phyloP scores from a whole-genome alignment of 306 rosid genomes.

The Cyamopsis tetragonoloba region DNA sequence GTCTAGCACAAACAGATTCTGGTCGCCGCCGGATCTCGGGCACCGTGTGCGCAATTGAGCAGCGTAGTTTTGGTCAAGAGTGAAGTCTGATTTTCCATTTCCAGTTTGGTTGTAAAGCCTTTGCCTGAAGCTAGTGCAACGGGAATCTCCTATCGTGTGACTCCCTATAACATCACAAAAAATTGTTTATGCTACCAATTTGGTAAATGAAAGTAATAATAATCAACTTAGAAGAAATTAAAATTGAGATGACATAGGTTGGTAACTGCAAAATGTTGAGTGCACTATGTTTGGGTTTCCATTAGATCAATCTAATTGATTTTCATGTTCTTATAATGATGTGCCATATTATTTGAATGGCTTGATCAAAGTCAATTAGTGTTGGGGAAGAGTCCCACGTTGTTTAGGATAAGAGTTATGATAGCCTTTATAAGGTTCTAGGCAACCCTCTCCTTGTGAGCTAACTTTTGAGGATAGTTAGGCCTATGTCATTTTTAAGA shows the following conservation, averaged over 20 bases:
- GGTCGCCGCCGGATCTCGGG: constrained; percentile 91
- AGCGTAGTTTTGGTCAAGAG: constrained; percentile 58
- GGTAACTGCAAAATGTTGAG: too few relatives aligned
- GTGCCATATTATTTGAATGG: too few relatives aligned
- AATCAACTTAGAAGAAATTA: background rate
- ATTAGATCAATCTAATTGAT: too few relatives aligned
- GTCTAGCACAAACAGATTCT: constrained; percentile 74
- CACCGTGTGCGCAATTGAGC: constrained; percentile 52
- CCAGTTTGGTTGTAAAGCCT: constrained; percentile 91
- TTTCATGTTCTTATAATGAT: too few relatives aligned
- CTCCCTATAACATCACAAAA: constrained; percentile 48
- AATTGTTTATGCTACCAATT: background rate
- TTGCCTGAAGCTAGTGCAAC: constrained; percentile 94
- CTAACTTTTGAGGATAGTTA: too few relatives aligned
- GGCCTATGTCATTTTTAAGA: too few relatives aligned
- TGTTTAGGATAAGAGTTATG: too few relatives aligned
- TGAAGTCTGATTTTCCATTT: constrained; percentile 64
- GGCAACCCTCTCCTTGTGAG: too few relatives aligned
- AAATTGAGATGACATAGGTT: background rate
- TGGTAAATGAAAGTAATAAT: background rate
- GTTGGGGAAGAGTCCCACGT: too few relatives aligned
- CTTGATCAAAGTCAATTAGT: too few relatives aligned
- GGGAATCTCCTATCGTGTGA: constrained; percentile 82
- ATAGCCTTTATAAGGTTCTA: too few relatives aligned
- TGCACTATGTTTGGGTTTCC: background rate